Evolutionary conservation across 2,329 filamentous ascomycete species (phyloP), one percentile per base, ranked within the genome.

Genomic region (Annulohypoxylon truncatum): DNA sequence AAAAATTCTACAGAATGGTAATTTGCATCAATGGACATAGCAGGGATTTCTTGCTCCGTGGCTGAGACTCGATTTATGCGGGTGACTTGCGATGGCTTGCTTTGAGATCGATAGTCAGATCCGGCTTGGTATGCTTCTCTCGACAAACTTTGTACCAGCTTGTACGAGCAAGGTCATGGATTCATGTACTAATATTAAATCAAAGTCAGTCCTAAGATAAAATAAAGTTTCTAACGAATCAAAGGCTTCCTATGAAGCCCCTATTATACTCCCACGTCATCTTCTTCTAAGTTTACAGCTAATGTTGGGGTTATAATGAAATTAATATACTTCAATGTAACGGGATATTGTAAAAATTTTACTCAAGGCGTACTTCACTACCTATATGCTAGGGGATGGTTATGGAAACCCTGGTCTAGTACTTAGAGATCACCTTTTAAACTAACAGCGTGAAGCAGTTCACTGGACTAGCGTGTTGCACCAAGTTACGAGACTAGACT

Each of bases 361-460:
- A 15, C n/a, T 29, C 15, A 2, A 44, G 28, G 52, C 28, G 51
- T 31, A 22, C 12, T 31, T 48, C 8, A 26, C 33, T 31, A 18
- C 18, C 33, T 31, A 18, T n/a, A 20, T 38, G 29, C 12, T 22
- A 38, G 28, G 44, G 44, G 54, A 46, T 56, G 44, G 24, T 42
- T 58, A 44, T 42, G 33, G 51, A 18, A 59, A 50, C 54, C 64
- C 59, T 51, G 58, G 53, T 50, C 28, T 10, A 20, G 31, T 12
- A n/a, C n/a, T n/a, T n/a, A 55, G 46, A 59, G 47, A 51, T 29
- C 33, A 59, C 54, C 48, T 29, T 29, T 58, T 53, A 22, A 54
- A 28, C 35, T 20, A 31, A 52, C 20, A 52, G 46, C 40, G 40
- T 54, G 63, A 62, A 58, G 58, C 48, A 50, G 18, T 64, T 59